Base-by-base conservation (phyloP, 495 filamentous ascomycete genomes). In the Daldinia caldariorum region DNA sequence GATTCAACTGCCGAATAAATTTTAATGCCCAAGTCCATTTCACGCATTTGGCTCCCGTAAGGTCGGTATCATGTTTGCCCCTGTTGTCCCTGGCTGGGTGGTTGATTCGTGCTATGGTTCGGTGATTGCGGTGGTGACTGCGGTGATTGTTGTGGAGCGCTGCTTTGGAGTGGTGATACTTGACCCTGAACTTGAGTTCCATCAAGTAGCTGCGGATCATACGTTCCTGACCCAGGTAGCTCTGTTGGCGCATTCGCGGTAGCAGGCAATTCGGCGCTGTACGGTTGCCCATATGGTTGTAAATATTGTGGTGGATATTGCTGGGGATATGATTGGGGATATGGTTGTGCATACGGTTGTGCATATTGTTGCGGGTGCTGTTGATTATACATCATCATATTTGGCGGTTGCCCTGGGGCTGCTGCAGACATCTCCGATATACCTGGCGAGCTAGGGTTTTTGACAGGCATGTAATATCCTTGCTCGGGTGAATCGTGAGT, bases 401-500 rank as follows among this genome's bases (percentile, higher is more conserved):
- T 47, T 22, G 56, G 41, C 8, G 62, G 55, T 20, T 66, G 32
- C 41, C 45, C 63, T 60, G 50, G 16, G 31, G 18, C 3, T 16
- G 26, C 26, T 22, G 63, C 58, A 38, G 65, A 64, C 61, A 61
- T 10, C n/a, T 68, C 62, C 20, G 69, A 69, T 22, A 63, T 65
- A 1, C 61, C 59, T 1, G 63, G 61, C 1, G 67, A 66, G 54
- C 20, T 69, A 3, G 63, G 61, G 20, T 69, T 69, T 43, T 77
- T 75, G 8, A 71, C 62, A n/a, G 70, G 70, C 1, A 61, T 58
- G 39, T 73, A 71, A 45, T 63, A 75, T 59, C 70, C 75, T 9
- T 73, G 69, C 16, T 63, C 65, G 8, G 66, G 35, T 2, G 10
- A 61, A 38, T 63, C 22, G 8, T 66, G 59, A 32, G 61, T 12